phyloP scores from a whole-genome alignment of 805 yeast genomes.

The Teunomyces lycoperdinae region DNA sequence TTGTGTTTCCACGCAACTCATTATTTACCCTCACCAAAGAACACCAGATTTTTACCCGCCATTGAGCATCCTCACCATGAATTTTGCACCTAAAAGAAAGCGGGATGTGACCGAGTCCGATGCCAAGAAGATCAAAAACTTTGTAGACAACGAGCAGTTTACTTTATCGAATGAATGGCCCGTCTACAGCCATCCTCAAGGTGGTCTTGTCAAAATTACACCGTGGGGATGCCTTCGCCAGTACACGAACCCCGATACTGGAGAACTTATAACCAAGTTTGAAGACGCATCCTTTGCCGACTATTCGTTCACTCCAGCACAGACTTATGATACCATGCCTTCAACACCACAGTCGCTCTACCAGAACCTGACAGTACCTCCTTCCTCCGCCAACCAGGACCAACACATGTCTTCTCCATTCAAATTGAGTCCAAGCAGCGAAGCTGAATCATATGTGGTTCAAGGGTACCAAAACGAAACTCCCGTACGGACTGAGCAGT shows the following conservation, averaged over 20 bases:
- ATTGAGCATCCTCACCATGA: constrained; percentile 2
- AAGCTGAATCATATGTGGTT: constrained; percentile 37
- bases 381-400: not conserved
- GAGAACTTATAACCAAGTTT: constrained; percentile 45
- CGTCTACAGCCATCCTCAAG: constrained; percentile 57
- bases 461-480: constrained; percentile 24
- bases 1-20: not conserved
- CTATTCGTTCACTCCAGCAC: constrained; percentile 13
- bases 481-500: constrained; percentile 9
- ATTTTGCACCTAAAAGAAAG: constrained; percentile 17
- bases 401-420: not conserved
- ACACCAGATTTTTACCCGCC: not conserved
- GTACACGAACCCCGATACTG: constrained; percentile 38
- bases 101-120: constrained; percentile 23
- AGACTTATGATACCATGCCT: constrained; percentile 7
- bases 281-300: constrained; percentile 39
- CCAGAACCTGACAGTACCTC: constrained; percentile 3
- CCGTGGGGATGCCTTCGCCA: constrained; percentile 62
- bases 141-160: constrained; percentile 13
- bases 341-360: constrained; percentile 14
- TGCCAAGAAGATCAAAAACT: constrained; percentile 17
- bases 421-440: constrained; percentile 34
- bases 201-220: constrained; percentile 58
- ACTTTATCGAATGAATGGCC: constrained; percentile 46
- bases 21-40: not conserved